phyloP scores from a whole-genome alignment of 2,329 filamentous ascomycete species.

The Cadophora luteo-olivacea region DNA sequence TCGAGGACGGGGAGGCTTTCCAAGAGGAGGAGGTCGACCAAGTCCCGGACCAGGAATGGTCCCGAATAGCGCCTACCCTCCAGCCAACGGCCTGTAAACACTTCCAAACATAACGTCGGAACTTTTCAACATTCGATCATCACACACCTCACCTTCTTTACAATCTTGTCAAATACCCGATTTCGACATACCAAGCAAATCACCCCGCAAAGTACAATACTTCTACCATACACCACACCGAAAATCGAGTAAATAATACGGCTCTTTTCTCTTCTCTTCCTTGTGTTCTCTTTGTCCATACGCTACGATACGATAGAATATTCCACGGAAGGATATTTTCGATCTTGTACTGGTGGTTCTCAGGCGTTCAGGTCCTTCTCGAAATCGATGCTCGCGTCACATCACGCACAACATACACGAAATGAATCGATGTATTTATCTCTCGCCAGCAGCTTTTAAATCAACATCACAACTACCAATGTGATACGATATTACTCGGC shows the following conservation, averaged over 20 bases:
- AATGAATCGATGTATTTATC: neutral
- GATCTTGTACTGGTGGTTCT: neutral
- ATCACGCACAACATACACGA: neutral
- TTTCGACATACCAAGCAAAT: slow-evolving; percentile 10
- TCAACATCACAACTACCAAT: too few species aligned
- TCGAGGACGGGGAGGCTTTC: slow-evolving; percentile 32
- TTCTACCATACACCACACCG: neutral
- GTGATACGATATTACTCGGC: too few species aligned
- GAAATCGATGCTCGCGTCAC: neutral
- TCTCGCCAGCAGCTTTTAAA: neutral
- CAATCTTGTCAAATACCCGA: slow-evolving; percentile 28
- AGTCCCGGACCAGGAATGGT: slow-evolving; percentile 53
- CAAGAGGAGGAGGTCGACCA: slow-evolving; percentile 28
- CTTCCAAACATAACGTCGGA: slow-evolving; percentile 18
- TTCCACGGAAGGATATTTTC: slow-evolving; percentile 3
- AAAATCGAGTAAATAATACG: slow-evolving; percentile 37
- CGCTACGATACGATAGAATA: neutral
- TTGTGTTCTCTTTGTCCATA: slow-evolving; percentile 2
- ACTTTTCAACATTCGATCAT: slow-evolving; percentile 32
- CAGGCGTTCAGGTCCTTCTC: slow-evolving; percentile 1
- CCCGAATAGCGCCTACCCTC: slow-evolving; percentile 61
- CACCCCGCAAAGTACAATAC: neutral
- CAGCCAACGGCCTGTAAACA: slow-evolving; percentile 32
- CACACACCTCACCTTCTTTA: neutral
- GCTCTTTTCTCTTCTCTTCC: neutral